These are phyloP conservation scores for Penicillium mononematosum DNA, from an alignment of 495 filamentous ascomycete species.

Conservation along the genomic window DNA sequence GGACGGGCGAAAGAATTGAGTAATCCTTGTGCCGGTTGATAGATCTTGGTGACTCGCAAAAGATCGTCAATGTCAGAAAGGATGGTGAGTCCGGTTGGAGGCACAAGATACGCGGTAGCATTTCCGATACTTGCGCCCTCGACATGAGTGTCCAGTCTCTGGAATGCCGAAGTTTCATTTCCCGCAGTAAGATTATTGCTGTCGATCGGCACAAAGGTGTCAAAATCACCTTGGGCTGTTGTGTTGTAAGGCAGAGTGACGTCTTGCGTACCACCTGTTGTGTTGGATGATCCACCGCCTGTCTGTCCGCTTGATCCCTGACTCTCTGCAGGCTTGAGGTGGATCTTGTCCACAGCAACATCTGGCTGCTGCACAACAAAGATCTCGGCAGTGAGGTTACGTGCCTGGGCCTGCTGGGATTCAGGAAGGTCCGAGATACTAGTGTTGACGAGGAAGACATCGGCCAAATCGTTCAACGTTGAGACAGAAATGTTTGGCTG, in stretches of 20 bases:
- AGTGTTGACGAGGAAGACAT: constrained; percentile 65
- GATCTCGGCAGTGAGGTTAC: constrained; percentile 70
- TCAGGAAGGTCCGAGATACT: constrained; percentile 57
- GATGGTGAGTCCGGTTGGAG: constrained; percentile 62
- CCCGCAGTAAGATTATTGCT: constrained; percentile 54
- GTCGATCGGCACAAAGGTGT: constrained; percentile 58
- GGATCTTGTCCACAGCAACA: constrained; percentile 57
- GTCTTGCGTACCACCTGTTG: constrained; percentile 54
- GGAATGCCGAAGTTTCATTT: constrained; percentile 59
- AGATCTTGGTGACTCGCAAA: constrained; percentile 80
- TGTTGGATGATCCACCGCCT: constrained; percentile 53
- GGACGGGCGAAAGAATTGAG: constrained; percentile 73
- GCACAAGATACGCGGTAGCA: constrained; percentile 73
- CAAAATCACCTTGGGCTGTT: constrained; percentile 67
- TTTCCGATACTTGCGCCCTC: constrained; percentile 64
- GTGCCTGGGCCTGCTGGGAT: constrained; percentile 60
- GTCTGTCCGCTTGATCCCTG: constrained; percentile 49
- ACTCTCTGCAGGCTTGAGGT: constrained; percentile 54
- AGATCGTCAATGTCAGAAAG: constrained; percentile 80
- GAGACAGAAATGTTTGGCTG: constrained; percentile 62
- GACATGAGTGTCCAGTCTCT: constrained; percentile 65
- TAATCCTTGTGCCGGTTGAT: constrained; percentile 67
- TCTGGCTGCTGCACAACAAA: constrained; percentile 68
- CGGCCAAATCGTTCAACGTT: constrained; percentile 64
- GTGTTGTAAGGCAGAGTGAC: constrained; percentile 56